Evolutionary conservation across 2,329 filamentous ascomycete genomes (phyloP), one percentile per base, ranked within the genome.

Genomic region (Cytospora piceae): DNA sequence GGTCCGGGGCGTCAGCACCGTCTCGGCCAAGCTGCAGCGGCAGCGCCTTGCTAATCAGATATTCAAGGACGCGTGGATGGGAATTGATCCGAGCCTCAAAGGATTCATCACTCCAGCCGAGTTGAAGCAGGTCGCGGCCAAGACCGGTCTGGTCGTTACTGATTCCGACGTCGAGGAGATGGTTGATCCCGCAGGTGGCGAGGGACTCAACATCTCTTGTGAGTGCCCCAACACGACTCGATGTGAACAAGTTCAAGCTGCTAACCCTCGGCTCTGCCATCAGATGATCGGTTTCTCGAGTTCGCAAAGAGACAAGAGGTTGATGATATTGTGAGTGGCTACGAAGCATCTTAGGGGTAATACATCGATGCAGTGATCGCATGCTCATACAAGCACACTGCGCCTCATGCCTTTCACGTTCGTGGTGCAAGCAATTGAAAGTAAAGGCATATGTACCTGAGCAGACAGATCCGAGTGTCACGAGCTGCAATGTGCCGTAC

Each of bases 141-240:
- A 65, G 6, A 52, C 78, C 37, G 76, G 75, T 1, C 74, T 77
- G 58, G 67, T 71, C 7, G 73, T 77, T n/a, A 75, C 59, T 53
- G 76, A 77, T 67, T 64, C 22, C 2, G 77, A 79, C 62, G 70
- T 77, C 22, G 74, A 76, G 20, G 71, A 70, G 49, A 67, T 78
- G 54, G 68, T 77, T 31, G 75, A 76, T 64, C 73, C 73, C 49
- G 72, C 77, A 1, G 74, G 76, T 66, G 75, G 74, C 2, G 73
- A 76, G 58, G 75, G 74, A 14, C n/a, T 14, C 22, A 77, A 75
- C 63, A 72, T 78, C 54, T 74, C 69, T 55, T 78, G 77, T 78
- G 64, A 75, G 77, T 71, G n/a, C 8, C 9, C 22, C 2, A 7
- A 9, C 14, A 59, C n/a, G 9, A 42, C 15, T n/a, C 17, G 14